Conservation (phyloP, 225 moss, liverwort and hornwort species). For the Pseudoscleropodium purum region DNA sequence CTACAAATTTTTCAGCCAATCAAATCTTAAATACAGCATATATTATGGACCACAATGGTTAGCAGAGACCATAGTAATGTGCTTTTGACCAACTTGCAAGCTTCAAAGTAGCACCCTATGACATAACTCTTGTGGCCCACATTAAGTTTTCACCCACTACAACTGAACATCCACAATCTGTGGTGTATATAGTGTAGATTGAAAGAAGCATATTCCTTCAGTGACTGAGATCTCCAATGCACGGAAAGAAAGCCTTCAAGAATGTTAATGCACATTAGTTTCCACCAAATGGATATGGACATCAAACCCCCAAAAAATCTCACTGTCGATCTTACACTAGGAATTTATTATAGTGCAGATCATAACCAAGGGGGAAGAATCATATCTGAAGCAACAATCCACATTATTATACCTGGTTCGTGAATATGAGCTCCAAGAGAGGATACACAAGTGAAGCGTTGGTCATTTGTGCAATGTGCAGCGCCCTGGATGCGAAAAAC, state of each 20-base stretch:
- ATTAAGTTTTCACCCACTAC: neutral
- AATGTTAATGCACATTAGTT: neutral
- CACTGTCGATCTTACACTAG: neutral
- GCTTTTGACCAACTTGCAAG: neutral
- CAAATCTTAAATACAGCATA: neutral
- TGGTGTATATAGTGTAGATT: neutral
- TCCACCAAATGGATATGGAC: neutral
- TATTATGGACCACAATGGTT: neutral
- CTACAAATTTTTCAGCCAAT: neutral
- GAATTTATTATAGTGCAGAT: neutral
- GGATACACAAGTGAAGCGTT: constrained; percentile 17
- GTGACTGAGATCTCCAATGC: neutral
- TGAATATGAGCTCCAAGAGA: constrained; percentile 62
- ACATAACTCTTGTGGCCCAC: neutral
- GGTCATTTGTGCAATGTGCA: constrained; percentile 18
- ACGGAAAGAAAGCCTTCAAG: neutral
- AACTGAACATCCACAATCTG: neutral
- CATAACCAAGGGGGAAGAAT: neutral
- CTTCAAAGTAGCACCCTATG: neutral
- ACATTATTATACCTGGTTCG: constrained; percentile 37
- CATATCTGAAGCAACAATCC: neutral
- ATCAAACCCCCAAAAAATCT: neutral
- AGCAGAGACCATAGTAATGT: neutral
- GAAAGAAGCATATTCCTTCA: neutral
- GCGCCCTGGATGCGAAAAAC: constrained; percentile 51